Percentiles rank a stretch among this genome's conserved stretches.
phyloP scores from a whole-genome alignment of 116 monocot species.

The Cymodocea nodosa region DNA sequence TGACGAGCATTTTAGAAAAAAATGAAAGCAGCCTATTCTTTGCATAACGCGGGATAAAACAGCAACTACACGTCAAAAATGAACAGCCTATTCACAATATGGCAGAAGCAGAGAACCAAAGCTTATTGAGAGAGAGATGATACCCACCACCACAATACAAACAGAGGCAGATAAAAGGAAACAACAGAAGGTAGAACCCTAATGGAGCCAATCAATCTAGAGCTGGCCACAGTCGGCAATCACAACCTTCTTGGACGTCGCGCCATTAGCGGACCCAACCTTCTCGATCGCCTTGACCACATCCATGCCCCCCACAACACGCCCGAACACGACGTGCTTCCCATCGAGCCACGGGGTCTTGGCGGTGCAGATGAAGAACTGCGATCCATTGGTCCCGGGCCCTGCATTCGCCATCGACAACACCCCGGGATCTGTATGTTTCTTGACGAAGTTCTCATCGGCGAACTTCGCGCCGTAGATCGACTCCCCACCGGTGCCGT shows the following conservation, averaged over 20 bases:
- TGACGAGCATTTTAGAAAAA: no score
- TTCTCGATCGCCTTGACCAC: constrained; percentile 18
- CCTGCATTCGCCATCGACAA: constrained; percentile 90
- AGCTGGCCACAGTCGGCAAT: constrained; percentile 52
- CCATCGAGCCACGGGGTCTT: constrained; percentile 69
- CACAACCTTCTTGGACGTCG: constrained; percentile 34
- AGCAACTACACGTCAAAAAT: no score
- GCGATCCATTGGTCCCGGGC: constrained; percentile 64
- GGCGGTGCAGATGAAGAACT: constrained; percentile 87
- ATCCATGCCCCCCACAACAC: constrained; percentile 49
- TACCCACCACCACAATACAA: no score
- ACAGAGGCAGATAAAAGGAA: no score
- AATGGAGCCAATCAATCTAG: not conserved
- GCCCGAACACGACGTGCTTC: constrained; percentile 76
- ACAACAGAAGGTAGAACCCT: no score
- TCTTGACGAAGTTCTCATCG: constrained; percentile 69
- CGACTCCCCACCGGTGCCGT: constrained; percentile 84
- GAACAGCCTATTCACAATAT: no score
- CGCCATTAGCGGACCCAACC: constrained; percentile 29
- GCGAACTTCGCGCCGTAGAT: constrained; percentile 74
- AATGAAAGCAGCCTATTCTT: no score
- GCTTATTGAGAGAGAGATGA: no score
- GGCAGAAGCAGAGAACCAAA: no score
- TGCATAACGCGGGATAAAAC: no score
- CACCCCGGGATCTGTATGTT: constrained; percentile 55